A percentile compares a stretch with the other conserved stretches of the same genome.
phyloP scores from a whole-genome alignment of 306 rosid genomes.

The Lagenaria siceraria region DNA sequence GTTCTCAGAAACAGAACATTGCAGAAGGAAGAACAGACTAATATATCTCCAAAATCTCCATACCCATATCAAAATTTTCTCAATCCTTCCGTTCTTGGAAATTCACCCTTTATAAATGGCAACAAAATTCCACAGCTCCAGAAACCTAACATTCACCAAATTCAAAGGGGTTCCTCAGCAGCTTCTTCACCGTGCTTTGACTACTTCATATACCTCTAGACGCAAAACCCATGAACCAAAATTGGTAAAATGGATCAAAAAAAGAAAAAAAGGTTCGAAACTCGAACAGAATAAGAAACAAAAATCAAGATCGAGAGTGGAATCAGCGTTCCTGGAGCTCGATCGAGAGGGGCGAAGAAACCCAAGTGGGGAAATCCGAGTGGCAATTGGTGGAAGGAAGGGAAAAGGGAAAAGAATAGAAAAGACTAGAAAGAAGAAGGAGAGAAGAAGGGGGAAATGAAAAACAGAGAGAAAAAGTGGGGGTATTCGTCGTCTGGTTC shows the following conservation, averaged over 20 bases:
- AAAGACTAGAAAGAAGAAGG: background rate
- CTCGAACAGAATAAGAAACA: background rate
- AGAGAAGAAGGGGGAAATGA: background rate
- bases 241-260: background rate
- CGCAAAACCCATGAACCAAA: background rate
- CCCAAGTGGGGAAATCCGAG: background rate
- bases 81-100: background rate
- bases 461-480: background rate
- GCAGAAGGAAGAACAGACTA: background rate
- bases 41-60: conserved; percentile 2
- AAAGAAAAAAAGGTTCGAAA: background rate
- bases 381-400: background rate
- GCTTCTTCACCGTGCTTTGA: background rate
- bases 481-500: background rate
- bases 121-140: background rate
- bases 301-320: background rate
- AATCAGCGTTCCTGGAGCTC: background rate
- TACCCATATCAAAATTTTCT: background rate
- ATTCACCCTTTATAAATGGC: background rate
- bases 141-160: background rate
- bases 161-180: background rate
- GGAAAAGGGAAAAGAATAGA: background rate
- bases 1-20: background rate
- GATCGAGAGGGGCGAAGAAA: background rate
- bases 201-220: background rate